Base-by-base conservation (phyloP, 2,329 filamentous ascomycete genomes). In the Trichocomaceae sp. region DNA sequence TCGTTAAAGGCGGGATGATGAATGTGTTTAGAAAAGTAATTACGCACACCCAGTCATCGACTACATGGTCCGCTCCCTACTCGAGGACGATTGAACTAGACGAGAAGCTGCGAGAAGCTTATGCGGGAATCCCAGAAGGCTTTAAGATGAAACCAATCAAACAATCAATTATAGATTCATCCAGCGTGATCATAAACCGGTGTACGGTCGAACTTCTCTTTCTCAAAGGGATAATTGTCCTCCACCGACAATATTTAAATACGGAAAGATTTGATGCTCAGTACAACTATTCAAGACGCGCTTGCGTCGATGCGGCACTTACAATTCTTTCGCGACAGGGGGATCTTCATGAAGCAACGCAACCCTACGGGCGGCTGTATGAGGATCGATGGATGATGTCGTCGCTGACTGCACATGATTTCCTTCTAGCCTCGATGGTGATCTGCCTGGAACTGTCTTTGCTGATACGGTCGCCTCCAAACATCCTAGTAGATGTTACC, bases 401-500 rank as follows among this genome's bases (percentile, higher is more conserved):
- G 1, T 78, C 77, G 0, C 65, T 84, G 5, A 75, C 77, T 2
- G 74, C 81, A 47, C 81, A 84, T 59, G 81, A 84, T 61, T 84
- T 81, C 49, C 68, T 85, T 52, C 70, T 85, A 1, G 81, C 81
- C 1, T 77, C 78, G 54, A 80, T 81, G 74, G 72, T 84, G 1
- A 59, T 84, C 2, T 83, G 79, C 57, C 67, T 84, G 2, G 60
- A 62, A 19, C 23, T 68, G 41, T 62, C 50, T 3, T 33, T 58
- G 2, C 48, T 47, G 17, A 55, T 53, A 42, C 20, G 55, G 15
- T 54, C 56, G 2, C 5, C n/a, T n/a, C n/a, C 35, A 9, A n/a
- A 29, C 7, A 29, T 2, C 26, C 4, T 29, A 5, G 26, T 22
- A 3, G 31, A 20, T 31, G n/a, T n/a, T n/a, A 5, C 37, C 12